A percentile compares a stretch with the other conserved stretches of the same genome.
Evolutionary conservation across 176 grass and related monocot genomes (phyloP).

Genomic region (Bromus sterilis): DNA sequence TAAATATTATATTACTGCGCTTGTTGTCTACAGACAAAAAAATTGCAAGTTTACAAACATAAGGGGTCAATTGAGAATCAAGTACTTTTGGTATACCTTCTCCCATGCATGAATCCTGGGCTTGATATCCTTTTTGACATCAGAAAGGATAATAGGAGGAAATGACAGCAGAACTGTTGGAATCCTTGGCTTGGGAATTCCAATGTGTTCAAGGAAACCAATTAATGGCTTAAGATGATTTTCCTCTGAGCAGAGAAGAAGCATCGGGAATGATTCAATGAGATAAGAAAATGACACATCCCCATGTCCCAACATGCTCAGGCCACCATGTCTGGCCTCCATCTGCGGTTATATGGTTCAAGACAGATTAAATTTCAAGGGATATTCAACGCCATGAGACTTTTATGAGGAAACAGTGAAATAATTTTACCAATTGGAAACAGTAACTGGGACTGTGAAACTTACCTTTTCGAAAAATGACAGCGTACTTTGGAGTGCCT

Average conservation of each 20-base stretch:
- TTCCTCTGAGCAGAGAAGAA: conserved; percentile 56
- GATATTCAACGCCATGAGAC: not conserved
- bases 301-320: conserved; percentile 60
- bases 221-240: conserved; percentile 60
- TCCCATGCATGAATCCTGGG: conserved; percentile 57
- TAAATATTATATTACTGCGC: not conserved
- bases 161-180: conserved; percentile 57
- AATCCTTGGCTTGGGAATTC: conserved; percentile 33
- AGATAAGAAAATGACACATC: conserved; percentile 61
- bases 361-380: not conserved
- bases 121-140: conserved; percentile 62
- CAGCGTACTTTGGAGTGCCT: conserved; percentile 74
- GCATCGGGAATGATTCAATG: conserved; percentile 88
- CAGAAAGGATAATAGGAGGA: conserved; percentile 64
- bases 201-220: conserved; percentile 33
- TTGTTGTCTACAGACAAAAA: not conserved
- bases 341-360: conserved; percentile 40
- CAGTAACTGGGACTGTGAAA: not conserved
- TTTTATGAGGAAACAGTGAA: not conserved
- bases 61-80: not conserved
- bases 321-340: conserved; percentile 77
- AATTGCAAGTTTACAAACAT: not conserved
- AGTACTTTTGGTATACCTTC: conserved; percentile 44
- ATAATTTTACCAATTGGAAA: not conserved
- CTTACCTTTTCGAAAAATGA: conserved; percentile 86